Base-by-base conservation (phyloP, 495 filamentous ascomycete genomes). In the Penicillium paxilli region DNA sequence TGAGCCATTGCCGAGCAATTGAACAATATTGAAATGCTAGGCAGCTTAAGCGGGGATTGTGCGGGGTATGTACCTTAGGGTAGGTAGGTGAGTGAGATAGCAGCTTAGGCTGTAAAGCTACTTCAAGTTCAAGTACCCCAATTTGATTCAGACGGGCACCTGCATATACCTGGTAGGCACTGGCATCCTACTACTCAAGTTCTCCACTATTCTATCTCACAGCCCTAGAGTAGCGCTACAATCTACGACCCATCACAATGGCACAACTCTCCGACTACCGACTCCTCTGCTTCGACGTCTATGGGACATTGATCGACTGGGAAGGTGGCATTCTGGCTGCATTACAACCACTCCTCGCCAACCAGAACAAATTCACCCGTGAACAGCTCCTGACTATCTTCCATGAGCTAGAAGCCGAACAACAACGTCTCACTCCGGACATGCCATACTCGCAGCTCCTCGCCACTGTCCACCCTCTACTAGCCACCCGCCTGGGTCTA, bases 281-380 rank as follows among this genome's bases (percentile, higher is more conserved):
- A 4, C 64, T 85, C 49, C 82, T 91, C 26, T 75, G 72, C 63
- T 94, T 95, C 73, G 89, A 95, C 67, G 83, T 88, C 76, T 93
- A 90, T 67, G 87, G 89, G 66, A 95, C 90, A 0, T 79, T 92
- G 21, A 84, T 93, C 45, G 87, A 92, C 76, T 90, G 87, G 87
- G 82, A 91, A 66, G 51, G 44, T 5, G 76, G 75, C 26, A 73
- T 80, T 21, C 58, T 75, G 25, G 24, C 52, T 2, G 68, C 70
- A 4, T 57, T 80, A 7, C 52, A 64, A 24, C 79, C 82, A 1
- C 63, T 80, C n/a, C 62, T 79, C 37, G 66, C 67, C 20, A 68
- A 77, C 9, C 72, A 73, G 0, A 35, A 72, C 24, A 52, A 69
- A 5, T 72, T 79, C 65, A 66, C 79, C 0, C 73, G 72, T 47